Base-by-base conservation (phyloP, 2,329 filamentous ascomycete species). In the Tolypocladium paradoxum region DNA sequence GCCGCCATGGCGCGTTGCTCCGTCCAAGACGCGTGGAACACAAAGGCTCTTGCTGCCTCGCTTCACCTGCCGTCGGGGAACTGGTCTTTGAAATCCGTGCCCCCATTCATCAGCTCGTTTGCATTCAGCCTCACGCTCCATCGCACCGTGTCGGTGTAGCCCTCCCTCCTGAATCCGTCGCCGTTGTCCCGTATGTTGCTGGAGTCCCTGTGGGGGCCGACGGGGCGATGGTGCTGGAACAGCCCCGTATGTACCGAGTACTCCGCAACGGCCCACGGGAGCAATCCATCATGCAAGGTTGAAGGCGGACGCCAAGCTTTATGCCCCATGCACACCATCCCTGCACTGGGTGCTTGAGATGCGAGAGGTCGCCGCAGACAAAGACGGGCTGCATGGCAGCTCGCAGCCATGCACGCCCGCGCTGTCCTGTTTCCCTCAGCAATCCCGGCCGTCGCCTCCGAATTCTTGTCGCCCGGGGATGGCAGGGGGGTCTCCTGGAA, bases 201-300 rank as follows among this genome's bases (percentile, higher is more conserved):
- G 40, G 60, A 61, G 2, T 60, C 56, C 9, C 52, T 61, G 40
- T 59, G 62, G 1, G 61, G 60, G 1, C 76, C 76, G 0, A 66
- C 66, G 0, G 68, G 60, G 2, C 71, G 65, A 55, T 76, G 72
- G 18, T 75, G 72, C n/a, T 74, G 68, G 58, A 79, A 75, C 3
- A 79, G 60, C 33, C 67, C 64, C n/a, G n/a, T n/a, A n/a, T n/a
- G n/a, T n/a, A n/a, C n/a, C n/a, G n/a, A n/a, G n/a, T n/a, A n/a
- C n/a, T n/a, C n/a, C n/a, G n/a, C n/a, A n/a, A n/a, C n/a, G n/a
- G n/a, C n/a, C n/a, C n/a, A n/a, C n/a, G n/a, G n/a, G n/a, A n/a
- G n/a, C n/a, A n/a, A n/a, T n/a, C n/a, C n/a, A n/a, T n/a, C n/a
- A n/a, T n/a, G n/a, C n/a, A n/a, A n/a, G n/a, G n/a, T n/a, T n/a